Base-by-base conservation (phyloP, 768 basidiomycete genomes). In the Russula sp. region DNA sequence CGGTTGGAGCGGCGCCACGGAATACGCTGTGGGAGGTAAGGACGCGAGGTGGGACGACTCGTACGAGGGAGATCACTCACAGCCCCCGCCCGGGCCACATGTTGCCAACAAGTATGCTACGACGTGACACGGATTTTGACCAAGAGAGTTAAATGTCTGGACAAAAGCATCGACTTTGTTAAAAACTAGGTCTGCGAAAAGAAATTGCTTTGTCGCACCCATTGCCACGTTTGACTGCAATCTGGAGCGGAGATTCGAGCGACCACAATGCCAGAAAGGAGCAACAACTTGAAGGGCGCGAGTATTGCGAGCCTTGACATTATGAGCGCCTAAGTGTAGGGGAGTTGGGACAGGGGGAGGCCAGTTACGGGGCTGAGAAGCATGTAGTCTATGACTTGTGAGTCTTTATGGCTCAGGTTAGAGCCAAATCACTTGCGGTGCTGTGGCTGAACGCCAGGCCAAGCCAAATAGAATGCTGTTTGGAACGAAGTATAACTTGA, bases 51-150 rank as follows among this genome's bases (percentile, higher is more conserved):
- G n/a, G 39, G n/a, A n/a, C n/a, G n/a, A n/a, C n/a, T n/a, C n/a
- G n/a, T 10, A 54, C 2, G 14, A 49, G 13, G 1, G 34, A 4
- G 35, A 11, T 6, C 27, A 39, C 63, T 60, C 40, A 64, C 63
- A 6, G 2, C 63, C 63, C 20, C 34, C 40, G 14, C 55, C 51
- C n/a, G n/a, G n/a, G n/a, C n/a, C n/a, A 14, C 63, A 64, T 13
- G 63, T 64, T 6, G 58, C 13, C 54, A 60, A 22, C 40, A 64
- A 5, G 14, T 56, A 60, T 0, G 58, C 63, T 4, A 58, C 54
- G 9, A 64, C 35, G 2, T 39, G 51, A 32, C 58, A 64, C 34
- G 54, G 48, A 39, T 64, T 56, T 51, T 64, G 63, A 6, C 20
- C 27, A 31, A 64, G 18, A 2, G 48, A 22, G 35, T 64, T 64